Evolutionary conservation across 2,329 filamentous ascomycete species (phyloP), one percentile per base, ranked within the genome.

Genomic region (Arthrobotrys entomopaga): DNA sequence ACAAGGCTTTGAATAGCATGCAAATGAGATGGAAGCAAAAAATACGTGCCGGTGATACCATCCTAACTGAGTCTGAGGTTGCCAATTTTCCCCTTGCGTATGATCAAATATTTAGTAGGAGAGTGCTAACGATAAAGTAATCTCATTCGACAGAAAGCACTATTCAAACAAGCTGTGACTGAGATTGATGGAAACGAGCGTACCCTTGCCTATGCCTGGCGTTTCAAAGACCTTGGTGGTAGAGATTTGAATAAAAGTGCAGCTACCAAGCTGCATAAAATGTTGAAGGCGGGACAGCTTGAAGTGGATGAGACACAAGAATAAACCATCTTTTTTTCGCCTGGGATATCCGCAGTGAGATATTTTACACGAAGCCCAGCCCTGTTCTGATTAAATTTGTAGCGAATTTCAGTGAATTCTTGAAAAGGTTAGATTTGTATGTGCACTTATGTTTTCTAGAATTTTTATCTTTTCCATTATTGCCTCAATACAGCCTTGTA

Each of bases 141-240:
- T 40, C 13, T 40, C 7, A 40, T 26, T n/a, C 15, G 11, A 7
- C 49, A 73, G 69, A 66, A 66, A 63, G 48, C 59, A 4, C 40
- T 73, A 8, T 73, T 73, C 50, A 63, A 66, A 20, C 61, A 66
- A 48, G 69, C 69, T 22, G 57, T 73, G 19, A 22, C 49, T 57
- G 42, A 73, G 59, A 58, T 73, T 22, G 69, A 73, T 48, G 61
- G 69, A 53, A 48, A 13, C 20, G 69, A 73, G 29, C 48, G 61
- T 63, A 26, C 40, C 57, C 61, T 66, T 11, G 69, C 69, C 4
- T 73, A 73, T 20, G 69, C 69, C 52, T 73, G 69, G 69, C 54
- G 69, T 16, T 73, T 73, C 57, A 73, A 63, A 26, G 69, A 73
- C 20, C 69, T 73, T 16, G 56, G 61, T 6, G 69, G 69, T 42